Base-by-base conservation (phyloP, 2,329 filamentous ascomycete genomes). In the Exophiala mesophila region DNA sequence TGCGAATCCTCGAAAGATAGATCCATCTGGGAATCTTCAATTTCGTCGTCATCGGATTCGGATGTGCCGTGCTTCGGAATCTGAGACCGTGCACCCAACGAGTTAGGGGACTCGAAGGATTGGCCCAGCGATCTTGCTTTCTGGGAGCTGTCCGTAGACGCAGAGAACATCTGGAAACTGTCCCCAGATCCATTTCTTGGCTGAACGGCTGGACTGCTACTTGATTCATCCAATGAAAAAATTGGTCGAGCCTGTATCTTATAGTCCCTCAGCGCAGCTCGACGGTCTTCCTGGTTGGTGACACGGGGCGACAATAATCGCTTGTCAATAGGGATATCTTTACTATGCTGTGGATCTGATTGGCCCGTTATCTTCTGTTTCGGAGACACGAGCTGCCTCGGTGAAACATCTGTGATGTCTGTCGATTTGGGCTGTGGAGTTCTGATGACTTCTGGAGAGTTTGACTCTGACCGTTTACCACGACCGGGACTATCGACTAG, bases 81-180 rank as follows among this genome's bases (percentile, higher is more conserved):
- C 16, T 9, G 7, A 16, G 28, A 24, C 7, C 15, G 23, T 33
- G 28, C 34, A 7, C 26, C 16, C 15, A 13, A 16, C 16, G 6
- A 9, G 7, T 17, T 12, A 16, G 35, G 54, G 10, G 53, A 54
- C 12, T 57, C 66, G 29, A 73, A 71, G 0, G 76, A 78, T 19
- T 67, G 70, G 15, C 70, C 71, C 23, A 74, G 63, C 3, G 75
- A 80, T 40, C 69, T 68, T 4, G 67, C 68, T 39, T 63, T 67
- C 39, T 74, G 68, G 4, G 77, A 81, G 45, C 69, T 70, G 47
- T 75, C 74, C 1, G 74, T 74, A 7, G 77, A 78, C n/a, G 74
- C 73, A 28, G 76, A 79, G 49, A 82, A 79, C 72, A 81, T 80
- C 16, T 71, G 66, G 52, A 81, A 80, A 57, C 77, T 81, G 49